A percentile compares a stretch with the other conserved stretches of the same genome.
phyloP scores from a whole-genome alignment of 768 basidiomycete genomes.

The Boletus huronensis region DNA sequence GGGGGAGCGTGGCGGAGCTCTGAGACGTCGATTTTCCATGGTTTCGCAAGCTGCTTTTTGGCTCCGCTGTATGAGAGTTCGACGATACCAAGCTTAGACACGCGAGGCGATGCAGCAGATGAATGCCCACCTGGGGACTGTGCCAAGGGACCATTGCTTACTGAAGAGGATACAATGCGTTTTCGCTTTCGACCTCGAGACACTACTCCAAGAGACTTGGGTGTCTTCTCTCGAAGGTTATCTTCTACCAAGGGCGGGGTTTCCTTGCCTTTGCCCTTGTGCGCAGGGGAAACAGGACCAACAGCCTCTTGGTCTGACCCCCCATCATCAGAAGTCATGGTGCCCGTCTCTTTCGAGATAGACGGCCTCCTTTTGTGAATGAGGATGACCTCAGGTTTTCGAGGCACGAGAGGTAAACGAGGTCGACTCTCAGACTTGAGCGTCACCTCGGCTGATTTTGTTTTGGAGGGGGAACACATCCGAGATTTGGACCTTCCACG shows the following conservation, averaged over 20 bases:
- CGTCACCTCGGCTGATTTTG: neutral
- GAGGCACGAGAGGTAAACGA: neutral
- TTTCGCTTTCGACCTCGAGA: conserved; percentile 24
- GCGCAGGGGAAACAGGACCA: neutral
- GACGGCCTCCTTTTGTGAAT: conserved; percentile 4
- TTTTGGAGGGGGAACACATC: conserved; percentile 1
- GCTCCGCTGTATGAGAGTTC: conserved; percentile 2
- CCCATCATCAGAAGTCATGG: neutral
- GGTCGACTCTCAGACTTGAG: conserved; percentile 3
- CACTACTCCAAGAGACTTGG: conserved; percentile 8
- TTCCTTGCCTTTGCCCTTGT: conserved; percentile 22
- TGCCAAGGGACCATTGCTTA: neutral
- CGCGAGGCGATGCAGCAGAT: conserved; percentile 2
- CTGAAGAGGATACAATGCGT: conserved; percentile 20
- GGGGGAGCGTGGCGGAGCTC: neutral
- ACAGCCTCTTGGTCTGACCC: conserved; percentile 1
- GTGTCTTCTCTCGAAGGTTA: conserved; percentile 4
- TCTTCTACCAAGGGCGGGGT: neutral
- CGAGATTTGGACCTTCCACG: conserved; percentile 14
- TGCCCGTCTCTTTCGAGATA: neutral
- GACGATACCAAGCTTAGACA: conserved; percentile 8
- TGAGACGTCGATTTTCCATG: conserved; percentile 8
- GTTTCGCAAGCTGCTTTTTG: conserved; percentile 6
- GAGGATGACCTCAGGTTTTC: conserved; percentile 12
- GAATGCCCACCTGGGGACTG: conserved; percentile 21